These are phyloP conservation scores for Coemansia sp. DNA, from an alignment of 371 early-diverging fungal species.

Conservation along the genomic window DNA sequence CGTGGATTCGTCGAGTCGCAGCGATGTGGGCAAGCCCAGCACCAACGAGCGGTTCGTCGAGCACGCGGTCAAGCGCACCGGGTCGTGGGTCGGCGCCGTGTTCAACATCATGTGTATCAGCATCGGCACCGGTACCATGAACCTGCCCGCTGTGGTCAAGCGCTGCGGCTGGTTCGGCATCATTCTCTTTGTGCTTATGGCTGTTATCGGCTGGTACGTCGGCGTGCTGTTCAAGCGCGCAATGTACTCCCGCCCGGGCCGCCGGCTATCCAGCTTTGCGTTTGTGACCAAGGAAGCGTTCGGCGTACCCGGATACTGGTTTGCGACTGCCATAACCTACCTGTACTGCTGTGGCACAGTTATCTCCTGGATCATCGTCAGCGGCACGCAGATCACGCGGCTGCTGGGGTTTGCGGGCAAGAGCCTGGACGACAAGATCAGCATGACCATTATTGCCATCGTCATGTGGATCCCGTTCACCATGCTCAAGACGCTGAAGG, in stretches of 20 bases:
- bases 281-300: conserved; percentile 69
- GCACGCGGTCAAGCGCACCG: conserved; percentile 38
- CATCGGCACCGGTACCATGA: conserved; percentile 81
- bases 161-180: conserved; percentile 83
- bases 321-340: conserved; percentile 57
- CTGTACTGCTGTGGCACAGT: conserved; percentile 69
- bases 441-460: conserved; percentile 67
- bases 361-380: conserved; percentile 75
- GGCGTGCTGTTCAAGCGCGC: conserved; percentile 67
- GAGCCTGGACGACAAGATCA: conserved; percentile 52
- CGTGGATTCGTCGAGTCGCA: not conserved
- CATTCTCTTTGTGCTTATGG: conserved; percentile 68
- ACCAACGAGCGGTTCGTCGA: conserved; percentile 18
- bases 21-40: not conserved
- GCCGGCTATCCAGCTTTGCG: conserved; percentile 48
- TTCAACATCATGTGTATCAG: conserved; percentile 76
- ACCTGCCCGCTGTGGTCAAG: conserved; percentile 74
- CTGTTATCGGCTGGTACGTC: conserved; percentile 69
- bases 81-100: conserved; percentile 44
- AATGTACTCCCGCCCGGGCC: conserved; percentile 56
- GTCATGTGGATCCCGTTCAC: conserved; percentile 74
- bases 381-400: conserved; percentile 61
- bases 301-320: conserved; percentile 51
- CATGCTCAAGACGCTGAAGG: conserved; percentile 68
- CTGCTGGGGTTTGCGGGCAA: conserved; percentile 51